Percentiles rank a stretch among this genome's conserved stretches.
phyloP scores from a whole-genome alignment of 257 asterid species.

The Solanum paucissectum region DNA sequence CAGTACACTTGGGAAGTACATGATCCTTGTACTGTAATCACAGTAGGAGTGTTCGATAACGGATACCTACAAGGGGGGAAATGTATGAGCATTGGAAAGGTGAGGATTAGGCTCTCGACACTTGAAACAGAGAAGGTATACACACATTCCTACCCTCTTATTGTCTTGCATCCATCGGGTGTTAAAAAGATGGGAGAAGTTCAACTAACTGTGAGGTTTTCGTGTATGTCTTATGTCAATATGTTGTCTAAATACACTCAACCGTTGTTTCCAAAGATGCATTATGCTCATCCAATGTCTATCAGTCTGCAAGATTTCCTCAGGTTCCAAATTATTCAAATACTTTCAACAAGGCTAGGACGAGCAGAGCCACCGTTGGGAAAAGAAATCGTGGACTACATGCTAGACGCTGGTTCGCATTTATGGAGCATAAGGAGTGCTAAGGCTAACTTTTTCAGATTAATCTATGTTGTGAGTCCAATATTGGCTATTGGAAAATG shows the following conservation, averaged over 20 bases:
- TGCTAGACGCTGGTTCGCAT: constrained; percentile 65
- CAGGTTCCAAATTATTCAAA: constrained; percentile 48
- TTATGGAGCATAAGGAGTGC: constrained; percentile 75
- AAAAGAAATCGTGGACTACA: constrained; percentile 51
- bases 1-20: constrained; percentile 88
- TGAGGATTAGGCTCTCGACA: constrained; percentile 67
- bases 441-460: constrained; percentile 56
- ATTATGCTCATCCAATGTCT: constrained; percentile 52
- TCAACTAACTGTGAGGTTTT: constrained; percentile 68
- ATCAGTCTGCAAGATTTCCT: constrained; percentile 38
- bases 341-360: constrained; percentile 35
- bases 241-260: constrained; percentile 51
- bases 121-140: constrained; percentile 74
- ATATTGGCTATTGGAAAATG: constrained; percentile 31
- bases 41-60: constrained; percentile 58
- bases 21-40: constrained; percentile 74
- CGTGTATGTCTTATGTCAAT: constrained; percentile 55
- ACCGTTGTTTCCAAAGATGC: constrained; percentile 80
- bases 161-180: constrained; percentile 51
- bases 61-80: constrained; percentile 54
- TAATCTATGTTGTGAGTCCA: constrained; percentile 41
- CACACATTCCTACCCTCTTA: constrained; percentile 69
- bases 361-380: constrained; percentile 75
- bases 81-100: constrained; percentile 64
- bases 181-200: constrained; percentile 78